These are phyloP conservation scores for Scleroderma bovista DNA, from an alignment of 768 basidiomycete species.

Conservation along the genomic window DNA sequence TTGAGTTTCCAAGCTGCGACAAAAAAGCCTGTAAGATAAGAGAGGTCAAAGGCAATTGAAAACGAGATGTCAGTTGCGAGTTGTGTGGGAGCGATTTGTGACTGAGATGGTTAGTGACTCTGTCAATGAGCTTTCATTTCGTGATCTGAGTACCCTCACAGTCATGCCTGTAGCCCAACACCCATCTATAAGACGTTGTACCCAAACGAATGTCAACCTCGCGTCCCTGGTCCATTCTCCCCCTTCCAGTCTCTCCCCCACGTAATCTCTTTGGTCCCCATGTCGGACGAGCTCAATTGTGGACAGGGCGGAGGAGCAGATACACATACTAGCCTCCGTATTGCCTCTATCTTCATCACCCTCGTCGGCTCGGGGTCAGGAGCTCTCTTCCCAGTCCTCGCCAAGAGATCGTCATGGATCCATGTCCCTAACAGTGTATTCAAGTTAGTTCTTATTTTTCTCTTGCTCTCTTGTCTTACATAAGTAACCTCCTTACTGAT, in stretches of 20 bases:
- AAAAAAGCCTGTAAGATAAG: too few species aligned
- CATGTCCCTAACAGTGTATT: constrained; percentile 40
- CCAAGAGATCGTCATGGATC: constrained; percentile 45
- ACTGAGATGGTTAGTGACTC: too few species aligned
- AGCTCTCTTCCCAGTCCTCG: constrained; percentile 67
- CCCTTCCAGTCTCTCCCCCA: background rate
- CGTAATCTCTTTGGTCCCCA: background rate
- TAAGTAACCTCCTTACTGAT: constrained; percentile 5
- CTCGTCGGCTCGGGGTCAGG: constrained; percentile 53
- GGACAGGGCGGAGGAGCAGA: constrained; percentile 48
- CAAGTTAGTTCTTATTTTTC: constrained; percentile 46
- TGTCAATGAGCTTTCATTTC: too few species aligned
- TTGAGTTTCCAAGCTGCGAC: too few species aligned
- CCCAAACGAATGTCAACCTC: too few species aligned
- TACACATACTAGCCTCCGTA: constrained; percentile 46
- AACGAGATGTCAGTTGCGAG: too few species aligned
- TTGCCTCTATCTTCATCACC: constrained; percentile 74
- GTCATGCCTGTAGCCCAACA: too few species aligned
- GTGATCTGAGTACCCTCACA: too few species aligned
- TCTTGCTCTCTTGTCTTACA: background rate
- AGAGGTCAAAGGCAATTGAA: too few species aligned
- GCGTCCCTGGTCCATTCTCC: background rate
- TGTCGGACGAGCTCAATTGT: constrained; percentile 34
- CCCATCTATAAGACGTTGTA: too few species aligned
- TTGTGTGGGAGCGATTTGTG: too few species aligned